Evolutionary conservation across 345 rosid species (phyloP).

Genomic region (Microcos paniculata): DNA sequence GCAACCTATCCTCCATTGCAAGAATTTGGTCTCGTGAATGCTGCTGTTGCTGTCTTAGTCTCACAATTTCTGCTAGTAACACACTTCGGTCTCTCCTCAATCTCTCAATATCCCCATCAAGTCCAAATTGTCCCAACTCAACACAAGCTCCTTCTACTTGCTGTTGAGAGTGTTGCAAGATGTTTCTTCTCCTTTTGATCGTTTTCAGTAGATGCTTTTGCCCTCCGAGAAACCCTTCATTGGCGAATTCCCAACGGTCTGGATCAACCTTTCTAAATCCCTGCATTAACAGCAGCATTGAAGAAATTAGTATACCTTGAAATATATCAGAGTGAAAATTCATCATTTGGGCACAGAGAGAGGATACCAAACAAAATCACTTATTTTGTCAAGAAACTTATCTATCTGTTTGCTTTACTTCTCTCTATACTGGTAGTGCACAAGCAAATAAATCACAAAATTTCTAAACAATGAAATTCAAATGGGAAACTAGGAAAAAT

Average conservation of each 20-base stretch:
- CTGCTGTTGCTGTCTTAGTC: conserved; percentile 71
- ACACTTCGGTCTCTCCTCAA: conserved; percentile 56
- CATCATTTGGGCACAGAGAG: conserved; percentile 1
- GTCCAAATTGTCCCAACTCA: conserved; percentile 70
- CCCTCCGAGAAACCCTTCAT: conserved; percentile 88
- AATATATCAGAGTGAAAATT: not conserved
- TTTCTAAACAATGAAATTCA: not conserved
- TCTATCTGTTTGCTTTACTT: not conserved
- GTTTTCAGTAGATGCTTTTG: conserved; percentile 73
- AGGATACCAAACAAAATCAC: not conserved
- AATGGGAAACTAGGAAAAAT: not conserved
- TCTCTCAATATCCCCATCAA: conserved; percentile 59
- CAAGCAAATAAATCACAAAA: not conserved
- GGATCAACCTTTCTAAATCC: conserved; percentile 91
- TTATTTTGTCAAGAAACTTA: not conserved
- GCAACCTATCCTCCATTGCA: conserved; percentile 56
- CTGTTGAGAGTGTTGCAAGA: conserved; percentile 33
- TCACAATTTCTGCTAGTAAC: conserved; percentile 55
- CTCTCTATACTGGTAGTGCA: not conserved
- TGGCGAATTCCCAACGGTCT: conserved; percentile 89
- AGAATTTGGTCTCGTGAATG: conserved; percentile 44
- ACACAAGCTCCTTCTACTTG: conserved; percentile 53
- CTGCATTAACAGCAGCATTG: conserved; percentile 31
- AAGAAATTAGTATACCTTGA: not conserved
- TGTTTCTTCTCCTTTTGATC: conserved; percentile 69